A percentile compares a stretch with the other conserved stretches of the same genome.
These are phyloP conservation scores for Vitellaria paradoxa DNA, from an alignment of 179 eudicot genomes.

Conservation along the genomic window DNA sequence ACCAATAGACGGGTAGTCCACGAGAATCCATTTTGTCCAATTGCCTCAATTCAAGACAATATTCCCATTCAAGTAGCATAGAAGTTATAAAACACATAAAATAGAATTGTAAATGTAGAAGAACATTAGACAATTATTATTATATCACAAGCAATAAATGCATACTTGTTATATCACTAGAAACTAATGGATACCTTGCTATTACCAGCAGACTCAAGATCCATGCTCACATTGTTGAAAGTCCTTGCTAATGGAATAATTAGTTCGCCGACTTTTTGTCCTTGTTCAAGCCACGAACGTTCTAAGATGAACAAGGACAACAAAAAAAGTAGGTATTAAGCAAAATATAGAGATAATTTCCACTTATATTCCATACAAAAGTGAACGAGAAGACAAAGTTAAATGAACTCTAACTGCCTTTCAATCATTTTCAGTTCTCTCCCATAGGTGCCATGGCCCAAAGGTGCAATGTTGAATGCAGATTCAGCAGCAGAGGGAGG, in stretches of 20 bases:
- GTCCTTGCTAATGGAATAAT: constrained; percentile 90
- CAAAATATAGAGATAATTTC: not conserved
- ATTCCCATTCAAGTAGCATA: not conserved
- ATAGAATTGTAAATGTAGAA: too few relatives aligned
- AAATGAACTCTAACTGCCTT: not conserved
- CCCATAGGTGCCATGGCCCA: not conserved
- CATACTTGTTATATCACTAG: not conserved
- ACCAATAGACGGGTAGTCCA: not conserved
- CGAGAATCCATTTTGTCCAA: not conserved
- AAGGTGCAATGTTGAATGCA: not conserved
- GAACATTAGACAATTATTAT: too few relatives aligned
- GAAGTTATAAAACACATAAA: not conserved
- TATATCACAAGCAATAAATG: not conserved
- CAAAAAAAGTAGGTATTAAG: not conserved
- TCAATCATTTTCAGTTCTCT: not conserved
- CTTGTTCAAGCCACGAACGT: constrained; percentile 92
- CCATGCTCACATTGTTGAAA: constrained; percentile 56
- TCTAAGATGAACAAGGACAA: constrained; percentile 35
- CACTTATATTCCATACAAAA: too few relatives aligned
- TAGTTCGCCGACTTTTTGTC: constrained; percentile 89
- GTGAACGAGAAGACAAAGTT: not conserved
- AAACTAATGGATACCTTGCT: constrained; percentile 24
- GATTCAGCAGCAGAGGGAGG: not conserved
- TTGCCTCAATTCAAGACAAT: not conserved
- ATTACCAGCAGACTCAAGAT: constrained; percentile 61